phyloP scores from a whole-genome alignment of 257 asterid genomes.

The Apocynum venetum region DNA sequence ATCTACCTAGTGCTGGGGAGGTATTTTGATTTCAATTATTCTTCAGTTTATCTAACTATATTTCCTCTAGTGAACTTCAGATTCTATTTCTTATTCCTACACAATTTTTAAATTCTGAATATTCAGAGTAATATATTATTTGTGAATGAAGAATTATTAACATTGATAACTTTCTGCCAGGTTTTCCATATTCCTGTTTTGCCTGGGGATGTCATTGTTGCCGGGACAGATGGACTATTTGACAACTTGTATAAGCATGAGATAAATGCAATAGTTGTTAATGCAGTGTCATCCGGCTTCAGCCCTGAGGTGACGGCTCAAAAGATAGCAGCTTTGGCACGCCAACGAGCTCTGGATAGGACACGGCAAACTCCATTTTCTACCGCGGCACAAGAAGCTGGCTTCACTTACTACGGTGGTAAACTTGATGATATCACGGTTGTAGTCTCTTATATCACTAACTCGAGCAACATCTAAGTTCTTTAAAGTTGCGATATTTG shows the following conservation, averaged over 20 bases:
- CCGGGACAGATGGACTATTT: slow-evolving; percentile 83
- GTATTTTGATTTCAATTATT: slow-evolving; percentile 12
- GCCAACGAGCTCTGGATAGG: slow-evolving; percentile 54
- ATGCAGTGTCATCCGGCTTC: slow-evolving; percentile 44
- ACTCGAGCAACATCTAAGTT: neutral
- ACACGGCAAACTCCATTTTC: slow-evolving; percentile 59
- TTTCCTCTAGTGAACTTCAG: neutral
- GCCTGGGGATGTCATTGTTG: slow-evolving; percentile 67
- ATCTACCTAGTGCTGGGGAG: slow-evolving; percentile 66
- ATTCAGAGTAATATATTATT: too few species aligned
- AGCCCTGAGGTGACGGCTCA: slow-evolving; percentile 54
- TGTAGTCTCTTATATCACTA: slow-evolving; percentile 51
- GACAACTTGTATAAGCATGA: slow-evolving; percentile 70
- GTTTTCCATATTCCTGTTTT: slow-evolving; percentile 57
- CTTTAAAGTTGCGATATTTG: neutral
- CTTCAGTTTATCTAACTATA: neutral
- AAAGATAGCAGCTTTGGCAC: slow-evolving; percentile 60
- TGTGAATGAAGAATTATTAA: neutral
- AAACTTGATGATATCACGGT: slow-evolving; percentile 83
- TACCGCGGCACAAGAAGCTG: slow-evolving; percentile 69
- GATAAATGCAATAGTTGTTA: slow-evolving; percentile 49
- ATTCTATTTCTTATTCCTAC: neutral
- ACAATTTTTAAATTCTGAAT: neutral
- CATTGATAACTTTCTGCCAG: slow-evolving; percentile 23
- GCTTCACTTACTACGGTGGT: slow-evolving; percentile 60